A percentile compares a stretch with the other conserved stretches of the same genome.
phyloP scores from a whole-genome alignment of 768 basidiomycete species.

The Tephrocybe sp. region DNA sequence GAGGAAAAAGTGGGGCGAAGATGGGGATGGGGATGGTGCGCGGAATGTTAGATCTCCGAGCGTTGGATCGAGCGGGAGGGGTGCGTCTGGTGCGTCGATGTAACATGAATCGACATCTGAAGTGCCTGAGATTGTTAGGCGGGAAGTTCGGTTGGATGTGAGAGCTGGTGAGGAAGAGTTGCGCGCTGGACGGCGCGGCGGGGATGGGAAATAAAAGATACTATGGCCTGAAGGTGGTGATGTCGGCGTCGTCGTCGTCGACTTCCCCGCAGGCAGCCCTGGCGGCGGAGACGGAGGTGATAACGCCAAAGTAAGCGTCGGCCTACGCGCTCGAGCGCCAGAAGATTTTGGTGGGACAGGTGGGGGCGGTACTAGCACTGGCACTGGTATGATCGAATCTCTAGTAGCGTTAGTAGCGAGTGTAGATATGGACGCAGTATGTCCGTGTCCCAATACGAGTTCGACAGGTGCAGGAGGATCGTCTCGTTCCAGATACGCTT shows the following conservation, averaged over 20 bases:
- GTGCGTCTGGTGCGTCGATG: neutral
- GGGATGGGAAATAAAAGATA: too few relatives aligned
- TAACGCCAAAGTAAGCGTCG: too few relatives aligned
- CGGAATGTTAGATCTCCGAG: neutral
- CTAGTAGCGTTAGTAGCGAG: too few relatives aligned
- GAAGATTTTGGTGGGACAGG: too few relatives aligned
- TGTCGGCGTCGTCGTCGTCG: too few relatives aligned
- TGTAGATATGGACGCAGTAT: neutral
- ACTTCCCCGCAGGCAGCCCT: too few relatives aligned
- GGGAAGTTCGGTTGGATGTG: neutral
- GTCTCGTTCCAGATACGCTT: conserved; percentile 9
- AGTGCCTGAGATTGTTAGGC: neutral
- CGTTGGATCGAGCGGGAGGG: neutral
- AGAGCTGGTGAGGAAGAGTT: neutral
- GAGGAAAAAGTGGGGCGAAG: neutral
- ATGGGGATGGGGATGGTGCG: neutral
- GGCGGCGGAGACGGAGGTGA: too few relatives aligned
- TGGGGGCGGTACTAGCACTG: neutral
- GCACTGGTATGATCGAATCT: neutral
- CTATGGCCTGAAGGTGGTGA: too few relatives aligned
- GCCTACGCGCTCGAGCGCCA: too few relatives aligned
- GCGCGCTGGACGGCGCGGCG: neutral
- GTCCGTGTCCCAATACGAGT: neutral
- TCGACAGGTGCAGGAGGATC: conserved; percentile 5
- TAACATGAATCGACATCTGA: neutral